Percentiles rank a stretch among this genome's conserved stretches.
Evolutionary conservation across 805 yeast genomes (phyloP).

Genomic region (Candida glaebosa): DNA sequence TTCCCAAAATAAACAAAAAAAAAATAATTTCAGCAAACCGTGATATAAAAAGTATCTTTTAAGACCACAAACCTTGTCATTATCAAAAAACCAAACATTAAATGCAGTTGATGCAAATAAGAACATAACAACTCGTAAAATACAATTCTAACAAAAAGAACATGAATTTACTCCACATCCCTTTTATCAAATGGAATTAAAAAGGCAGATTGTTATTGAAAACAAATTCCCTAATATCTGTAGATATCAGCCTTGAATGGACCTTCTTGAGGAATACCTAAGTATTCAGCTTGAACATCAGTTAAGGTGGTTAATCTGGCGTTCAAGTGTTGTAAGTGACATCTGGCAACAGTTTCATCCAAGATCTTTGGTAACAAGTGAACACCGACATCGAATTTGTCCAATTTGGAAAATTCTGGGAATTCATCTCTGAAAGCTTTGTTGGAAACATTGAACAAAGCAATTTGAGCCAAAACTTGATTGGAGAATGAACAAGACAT

Average conservation of each 20-base stretch:
- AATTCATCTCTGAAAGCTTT: conserved; percentile 70
- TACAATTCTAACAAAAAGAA: conserved; percentile 7
- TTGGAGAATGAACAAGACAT: conserved; percentile 99
- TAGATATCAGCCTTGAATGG: conserved; percentile 98
- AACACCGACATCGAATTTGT: conserved; percentile 87
- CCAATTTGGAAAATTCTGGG: conserved; percentile 90
- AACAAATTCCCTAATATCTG: conserved; percentile 66
- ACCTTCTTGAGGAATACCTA: conserved; percentile 88
- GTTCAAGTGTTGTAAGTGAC: conserved; percentile 93
- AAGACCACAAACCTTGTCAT: conserved; percentile 1
- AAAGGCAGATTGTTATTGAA: conserved; percentile 12
- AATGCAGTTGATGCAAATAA: conserved; percentile 47
- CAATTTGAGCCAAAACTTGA: conserved; percentile 99
- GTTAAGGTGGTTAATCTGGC: conserved; percentile 79
- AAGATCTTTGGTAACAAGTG: conserved; percentile 96
- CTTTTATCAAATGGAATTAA: conserved; percentile 7
- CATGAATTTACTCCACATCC: background rate
- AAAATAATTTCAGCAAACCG: conserved; percentile 3
- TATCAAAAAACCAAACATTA: conserved; percentile 11
- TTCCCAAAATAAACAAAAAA: conserved; percentile 7
- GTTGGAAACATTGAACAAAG: conserved; percentile 88
- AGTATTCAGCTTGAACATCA: conserved; percentile 85
- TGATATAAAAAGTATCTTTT: conserved; percentile 1
- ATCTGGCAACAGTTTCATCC: conserved; percentile 97
- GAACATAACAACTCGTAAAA: conserved; percentile 16